Base-by-base conservation (phyloP, 2,329 filamentous ascomycete genomes). In the Fusarium sp. region DNA sequence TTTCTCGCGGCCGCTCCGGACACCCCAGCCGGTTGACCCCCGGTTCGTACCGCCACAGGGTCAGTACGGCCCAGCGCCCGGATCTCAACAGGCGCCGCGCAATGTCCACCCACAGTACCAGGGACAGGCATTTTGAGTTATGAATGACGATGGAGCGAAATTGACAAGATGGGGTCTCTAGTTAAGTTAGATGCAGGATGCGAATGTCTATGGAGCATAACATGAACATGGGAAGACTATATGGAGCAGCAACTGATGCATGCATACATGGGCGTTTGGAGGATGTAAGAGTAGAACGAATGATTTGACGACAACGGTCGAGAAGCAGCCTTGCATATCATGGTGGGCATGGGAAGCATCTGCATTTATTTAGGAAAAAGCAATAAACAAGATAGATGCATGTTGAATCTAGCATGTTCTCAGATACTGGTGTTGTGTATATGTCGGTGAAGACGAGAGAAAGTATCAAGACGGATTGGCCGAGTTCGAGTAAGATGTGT, bases 51-150 rank as follows among this genome's bases (percentile, higher is more conserved):
- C 77, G 3, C 77, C 73, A 16, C 77, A 75, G 33, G 76, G 77
- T 9, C 78, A 79, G 54, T 78, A 77, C 34, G 64, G 65, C n/a
- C 58, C 72, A 6, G 65, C 70, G 6, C 38, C 68, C 29, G 69
- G 68, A 38, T 25, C 58, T 3, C 59, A 61, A 38, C 76, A 73
- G 53, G 46, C 64, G 9, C 61, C 66, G 23, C 69, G 73, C 7
- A 74, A 66, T 42, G 57, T 73, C 40, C 73, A 75, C 23, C 75
- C 74, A 2, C 77, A 76, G 16, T 78, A 80, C 50, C 79, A 82
- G 53, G 78, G 79, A 10, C 79, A 80, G 55, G 78, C 78, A 13
- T 80, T 79, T 57, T 80, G 72, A 46, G 62, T 33, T 27, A 2
- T 31, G 56, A 34, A 61, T 54, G 16, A 38, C 10, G 36, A 33